Evolutionary conservation across 2,329 filamentous ascomycete genomes (phyloP).

Genomic region (Claviceps digitariae): DNA sequence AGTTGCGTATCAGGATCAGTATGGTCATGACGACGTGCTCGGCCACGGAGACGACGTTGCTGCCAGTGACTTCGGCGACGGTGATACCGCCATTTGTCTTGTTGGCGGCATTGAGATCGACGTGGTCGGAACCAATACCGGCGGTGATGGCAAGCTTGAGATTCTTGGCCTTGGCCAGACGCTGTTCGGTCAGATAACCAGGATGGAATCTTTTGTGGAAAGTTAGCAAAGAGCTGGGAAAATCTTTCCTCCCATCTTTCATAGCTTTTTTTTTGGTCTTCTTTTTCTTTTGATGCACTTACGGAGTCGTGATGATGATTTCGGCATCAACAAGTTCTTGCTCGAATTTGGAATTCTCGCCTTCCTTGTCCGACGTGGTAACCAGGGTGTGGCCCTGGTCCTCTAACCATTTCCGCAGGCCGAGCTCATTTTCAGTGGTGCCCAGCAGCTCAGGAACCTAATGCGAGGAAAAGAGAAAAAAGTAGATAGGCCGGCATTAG

Average conservation of each 20-base stretch:
- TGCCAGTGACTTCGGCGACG: conserved; percentile 94
- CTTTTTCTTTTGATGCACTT: conserved; percentile 13
- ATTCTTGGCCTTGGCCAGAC: conserved; percentile 95
- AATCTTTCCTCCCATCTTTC: neutral
- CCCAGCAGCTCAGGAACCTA: conserved; percentile 72
- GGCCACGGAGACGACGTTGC: conserved; percentile 95
- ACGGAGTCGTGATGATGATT: conserved; percentile 98
- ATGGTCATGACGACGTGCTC: conserved; percentile 99
- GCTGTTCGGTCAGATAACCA: conserved; percentile 92
- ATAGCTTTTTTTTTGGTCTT: neutral
- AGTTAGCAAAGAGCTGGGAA: neutral
- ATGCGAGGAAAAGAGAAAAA: neutral
- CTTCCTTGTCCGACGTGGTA: conserved; percentile 96
- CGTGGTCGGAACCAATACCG: conserved; percentile 96
- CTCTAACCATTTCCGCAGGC: conserved; percentile 94
- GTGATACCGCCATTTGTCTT: conserved; percentile 96
- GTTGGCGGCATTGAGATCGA: conserved; percentile 94
- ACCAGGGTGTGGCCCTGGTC: conserved; percentile 91
- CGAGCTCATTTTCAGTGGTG: conserved; percentile 97
- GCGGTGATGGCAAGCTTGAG: conserved; percentile 95
- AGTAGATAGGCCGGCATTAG: neutral
- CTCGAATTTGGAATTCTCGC: conserved; percentile 84
- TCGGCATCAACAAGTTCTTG: conserved; percentile 93
- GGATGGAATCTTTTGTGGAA: conserved; percentile 67
- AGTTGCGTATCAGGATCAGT: conserved; percentile 91